Evolutionary conservation across 805 yeast genomes (phyloP), one percentile per base, ranked within the genome.

Genomic region (Candida coleopterorum): DNA sequence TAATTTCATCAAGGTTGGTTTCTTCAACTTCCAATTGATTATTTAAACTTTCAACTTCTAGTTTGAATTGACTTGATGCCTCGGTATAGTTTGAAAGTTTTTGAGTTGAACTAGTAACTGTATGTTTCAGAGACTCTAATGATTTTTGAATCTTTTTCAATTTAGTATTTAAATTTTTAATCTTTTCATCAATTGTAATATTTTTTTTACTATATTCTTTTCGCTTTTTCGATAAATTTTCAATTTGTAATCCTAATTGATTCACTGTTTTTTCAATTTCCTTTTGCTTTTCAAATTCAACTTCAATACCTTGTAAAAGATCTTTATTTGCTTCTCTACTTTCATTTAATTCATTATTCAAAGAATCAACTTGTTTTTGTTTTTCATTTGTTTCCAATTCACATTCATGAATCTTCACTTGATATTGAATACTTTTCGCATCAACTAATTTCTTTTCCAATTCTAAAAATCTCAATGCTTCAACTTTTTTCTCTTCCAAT

Each of bases 171-270:
- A 79, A 56, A 53, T 83, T 85, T 57, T 84, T 87, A 36, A 72
- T 61, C 56, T 79, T 82, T 58, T 90, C 97, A 46, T 86, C 89
- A 37, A 76, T 58, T 4, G 89, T 72, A 9, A 85, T 86, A 37
- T 70, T 75, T 12, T 73, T 75, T 35, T 78, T 73, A 40, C 57
- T 58, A 10, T 56, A 31, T 7, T 55, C 48, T 37, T 60, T 65
- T 28, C 59, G 63, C 30, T 52, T 49, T 35, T 59, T 63, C n/a
- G 47, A 41, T 3, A 55, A 25, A 2, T 32, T 20, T 2, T 46
- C 28, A 9, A 61, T 45, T 21, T 55, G 50, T n/a, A 9, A 7
- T 1, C 32, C 4, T 8, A 39, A 10, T 11, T 45, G 46, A 11
- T 50, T 51, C 17, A 57, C 35, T 1, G 18, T 29, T 6, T 40